Base-by-base conservation (phyloP, 331 rosid species). In the Quercus tomentella region DNA sequence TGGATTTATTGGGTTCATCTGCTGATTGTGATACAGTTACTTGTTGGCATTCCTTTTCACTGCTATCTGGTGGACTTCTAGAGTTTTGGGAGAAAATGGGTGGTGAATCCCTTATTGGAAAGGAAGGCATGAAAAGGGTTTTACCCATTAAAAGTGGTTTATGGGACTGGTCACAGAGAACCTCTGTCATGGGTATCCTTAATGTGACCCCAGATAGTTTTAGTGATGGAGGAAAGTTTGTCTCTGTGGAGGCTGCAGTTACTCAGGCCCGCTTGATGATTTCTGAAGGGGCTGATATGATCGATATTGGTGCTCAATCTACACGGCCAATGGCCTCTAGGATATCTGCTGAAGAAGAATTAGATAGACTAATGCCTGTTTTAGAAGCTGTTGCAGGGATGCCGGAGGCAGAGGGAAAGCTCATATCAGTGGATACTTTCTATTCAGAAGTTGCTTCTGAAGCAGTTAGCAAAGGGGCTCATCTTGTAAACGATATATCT, bases 131-230 rank as follows among this genome's bases (percentile, higher is more conserved):
- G 87, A 86, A 73, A 86, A 88, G 99, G 82, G 97, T 95, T 70
- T 84, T 93, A 77, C 98, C 99, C 14, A 35, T 90, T 75, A 87
- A 87, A 72, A 84, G 84, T 65, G 84, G 82, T 71, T 86, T 93
- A 58, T 86, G 89, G 86, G 93, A 95, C 58, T 89, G 97, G 96
- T 88, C 99, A 1, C 60, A n/a, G 41, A 93, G 84, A 83, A 90
- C 96, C 61, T 87, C 78, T 31, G 82, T 93, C 74, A 93, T 91
- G 98, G 98, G 96, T 45, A 73, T 95, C 73, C 92, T 95, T 81
- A 95, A 95, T 87, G 79, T 95, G 84, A 93, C 98, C 35, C 99
- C 98, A 20, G 99, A 95, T 87, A 88, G 97, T 84, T 96, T 96
- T 82, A 87, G 97, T 66, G 98, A 96, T 78, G 97, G 97, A 25